Base-by-base conservation (phyloP, 1,139 yeast species). In the Geotrichum australiense region DNA sequence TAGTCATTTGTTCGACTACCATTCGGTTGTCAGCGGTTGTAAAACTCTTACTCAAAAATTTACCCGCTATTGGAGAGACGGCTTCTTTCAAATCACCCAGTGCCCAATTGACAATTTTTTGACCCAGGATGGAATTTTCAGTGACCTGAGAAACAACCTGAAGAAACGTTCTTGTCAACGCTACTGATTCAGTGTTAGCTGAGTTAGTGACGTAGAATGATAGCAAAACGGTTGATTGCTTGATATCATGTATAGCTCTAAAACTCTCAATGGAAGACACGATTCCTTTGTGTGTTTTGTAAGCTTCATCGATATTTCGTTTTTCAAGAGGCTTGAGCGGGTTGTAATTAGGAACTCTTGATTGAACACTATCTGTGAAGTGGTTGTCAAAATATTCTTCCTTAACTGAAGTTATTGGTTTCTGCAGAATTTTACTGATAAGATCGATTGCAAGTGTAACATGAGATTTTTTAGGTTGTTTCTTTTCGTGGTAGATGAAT, bases 91-190 rank as follows among this genome's bases (percentile, higher is more conserved):
- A 51, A 36, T 63, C 68, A 25, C 47, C 47, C 16, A 47, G 37
- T 8, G 54, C 61, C 67, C 67, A 63, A 2, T 44, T 43, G 15
- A 41, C 35, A n/a, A 49, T 36, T 6, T 55, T 45, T 16, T 47
- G 38, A 3, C 53, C 55, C 11, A 52, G 33, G 24, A 57, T 46
- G 23, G 51, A 47, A 6, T 54, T 36, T 15, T 36, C 33, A 6
- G 38, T n/a, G 11, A 41, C 26, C 21, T 37, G 41, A 3, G 39
- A 12, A 10, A 51, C 39, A 7, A 49, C 37, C 28, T 57, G 55
- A 16, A 58, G 52, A 40, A 59, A 47, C 1, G 64, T 62, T 3
- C 66, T 52, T 1, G 56, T 54, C 8, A 63, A 38, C 2, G 64
- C 55, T 8, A 47, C 35, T 37, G 50, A 34, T 3, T 38, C 36